These are phyloP conservation scores for Penicillium sp. DNA, from an alignment of 2,329 filamentous ascomycete genomes.

Conservation along the genomic window DNA sequence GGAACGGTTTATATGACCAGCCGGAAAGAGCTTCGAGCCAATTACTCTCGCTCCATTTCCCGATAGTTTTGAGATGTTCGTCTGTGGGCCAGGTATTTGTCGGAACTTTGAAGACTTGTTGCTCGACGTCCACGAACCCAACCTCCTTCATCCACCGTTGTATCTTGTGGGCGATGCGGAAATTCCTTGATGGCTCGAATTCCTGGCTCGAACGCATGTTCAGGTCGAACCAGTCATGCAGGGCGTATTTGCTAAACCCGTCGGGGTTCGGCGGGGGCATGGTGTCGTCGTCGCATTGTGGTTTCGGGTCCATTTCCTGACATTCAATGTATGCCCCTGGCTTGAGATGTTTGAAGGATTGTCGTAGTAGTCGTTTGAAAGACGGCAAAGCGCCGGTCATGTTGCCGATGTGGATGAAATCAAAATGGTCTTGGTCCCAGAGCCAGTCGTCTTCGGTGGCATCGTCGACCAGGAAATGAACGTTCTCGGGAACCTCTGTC, in stretches of 20 bases:
- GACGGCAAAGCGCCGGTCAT: constrained; percentile 55
- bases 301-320: constrained; percentile 43
- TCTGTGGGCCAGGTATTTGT: constrained; percentile 50
- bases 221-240: constrained; percentile 48
- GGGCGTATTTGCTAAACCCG: constrained; percentile 33
- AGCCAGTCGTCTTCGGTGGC: constrained; percentile 57
- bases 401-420: constrained; percentile 57
- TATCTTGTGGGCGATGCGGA: constrained; percentile 51
- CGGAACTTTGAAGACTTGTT: constrained; percentile 50
- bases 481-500: constrained; percentile 62
- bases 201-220: constrained; percentile 43
- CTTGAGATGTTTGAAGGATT: constrained; percentile 49
- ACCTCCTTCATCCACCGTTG: constrained; percentile 52
- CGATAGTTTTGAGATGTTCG: constrained; percentile 44
- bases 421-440: constrained; percentile 48
- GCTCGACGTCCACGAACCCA: constrained; percentile 55
- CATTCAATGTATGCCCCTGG: constrained; percentile 52
- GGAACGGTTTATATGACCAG: constrained; percentile 43
- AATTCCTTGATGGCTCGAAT: constrained; percentile 41
- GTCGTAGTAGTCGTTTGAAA: constrained; percentile 52
- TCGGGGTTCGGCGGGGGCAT: constrained; percentile 45
- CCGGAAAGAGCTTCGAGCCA: constrained; percentile 42
- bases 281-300: constrained; percentile 52
- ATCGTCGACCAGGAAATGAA: constrained; percentile 70
- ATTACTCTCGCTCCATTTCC: constrained; percentile 47